Evolutionary conservation across 2,329 filamentous ascomycete species (phyloP).

Genomic region (Neonectria hederae): DNA sequence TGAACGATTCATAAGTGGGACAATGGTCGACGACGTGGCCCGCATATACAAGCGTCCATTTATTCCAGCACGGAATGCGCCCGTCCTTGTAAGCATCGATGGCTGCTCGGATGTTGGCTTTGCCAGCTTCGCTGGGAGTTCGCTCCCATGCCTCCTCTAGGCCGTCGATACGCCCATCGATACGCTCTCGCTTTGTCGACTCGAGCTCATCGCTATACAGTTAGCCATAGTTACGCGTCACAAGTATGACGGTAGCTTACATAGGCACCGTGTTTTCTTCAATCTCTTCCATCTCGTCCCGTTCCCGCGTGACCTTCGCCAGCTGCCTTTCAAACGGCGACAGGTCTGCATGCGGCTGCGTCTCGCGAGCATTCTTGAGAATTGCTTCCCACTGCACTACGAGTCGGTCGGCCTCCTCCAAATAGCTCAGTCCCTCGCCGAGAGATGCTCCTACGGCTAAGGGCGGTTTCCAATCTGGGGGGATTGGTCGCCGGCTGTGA

Average conservation of each 20-base stretch:
- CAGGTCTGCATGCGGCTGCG: constrained; percentile 34
- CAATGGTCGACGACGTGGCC: constrained; percentile 35
- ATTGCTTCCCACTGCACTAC: constrained; percentile 41
- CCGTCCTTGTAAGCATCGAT: constrained; percentile 35
- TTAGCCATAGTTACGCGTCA: constrained; percentile 6
- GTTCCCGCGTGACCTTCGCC: constrained; percentile 18
- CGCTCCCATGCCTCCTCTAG: constrained; percentile 22
- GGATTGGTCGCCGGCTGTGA: constrained; percentile 15
- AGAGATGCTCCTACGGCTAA: constrained; percentile 35
- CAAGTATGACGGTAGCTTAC: constrained; percentile 18
- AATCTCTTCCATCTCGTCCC: constrained; percentile 33
- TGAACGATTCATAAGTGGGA: constrained; percentile 39
- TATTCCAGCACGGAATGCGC: constrained; percentile 36
- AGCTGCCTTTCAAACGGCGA: constrained; percentile 33
- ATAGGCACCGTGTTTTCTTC: constrained; percentile 36
- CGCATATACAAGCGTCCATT: constrained; percentile 39
- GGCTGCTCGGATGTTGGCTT: constrained; percentile 32
- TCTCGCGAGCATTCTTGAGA: constrained; percentile 29
- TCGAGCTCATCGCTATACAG: constrained; percentile 36
- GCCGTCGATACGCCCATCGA: constrained; percentile 16
- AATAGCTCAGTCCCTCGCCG: constrained; percentile 34
- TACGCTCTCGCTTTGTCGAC: constrained; percentile 34
- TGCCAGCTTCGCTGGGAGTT: constrained; percentile 18
- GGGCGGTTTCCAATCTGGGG: constrained; percentile 36
- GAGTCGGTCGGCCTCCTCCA: constrained; percentile 37